phyloP scores from a whole-genome alignment of 1,284 basidiomycete genomes.

The Moniliella sp. region DNA sequence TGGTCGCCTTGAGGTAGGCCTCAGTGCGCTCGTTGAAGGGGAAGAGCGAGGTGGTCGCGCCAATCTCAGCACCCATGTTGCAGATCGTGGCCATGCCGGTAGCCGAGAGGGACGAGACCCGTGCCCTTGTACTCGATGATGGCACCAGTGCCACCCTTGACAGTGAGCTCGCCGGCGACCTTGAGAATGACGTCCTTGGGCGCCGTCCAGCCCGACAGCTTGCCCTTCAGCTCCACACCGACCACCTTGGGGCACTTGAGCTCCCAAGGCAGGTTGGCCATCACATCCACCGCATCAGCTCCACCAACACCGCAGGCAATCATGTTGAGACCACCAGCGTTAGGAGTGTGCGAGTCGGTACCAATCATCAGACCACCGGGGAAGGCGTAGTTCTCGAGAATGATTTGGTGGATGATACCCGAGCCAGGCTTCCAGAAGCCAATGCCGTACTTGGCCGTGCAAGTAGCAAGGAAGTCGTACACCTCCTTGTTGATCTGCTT shows the following conservation, averaged over 20 bases:
- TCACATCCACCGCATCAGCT: constrained; percentile 95
- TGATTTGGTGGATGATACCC: constrained; percentile 48
- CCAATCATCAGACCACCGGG: constrained; percentile 98
- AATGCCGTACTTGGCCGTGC: constrained; percentile 92
- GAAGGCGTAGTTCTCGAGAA: constrained; percentile 96
- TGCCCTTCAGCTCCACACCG: constrained; percentile 85
- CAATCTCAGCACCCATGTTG: constrained; percentile 99
- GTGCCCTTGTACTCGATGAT: constrained; percentile 35
- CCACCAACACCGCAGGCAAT: constrained; percentile 96
- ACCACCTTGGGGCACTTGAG: constrained; percentile 97
- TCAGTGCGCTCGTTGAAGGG: constrained; percentile 90
- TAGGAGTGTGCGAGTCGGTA: constrained; percentile 98
- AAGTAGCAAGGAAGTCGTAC: constrained; percentile 95
- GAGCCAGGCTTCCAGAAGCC: constrained; percentile 99
- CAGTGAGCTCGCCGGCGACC: constrained; percentile 33
- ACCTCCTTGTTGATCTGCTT: constrained; percentile 94
- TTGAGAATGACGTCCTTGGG: constrained; percentile 49
- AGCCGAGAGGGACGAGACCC: constrained; percentile 84
- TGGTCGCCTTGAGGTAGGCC: constrained; percentile 78
- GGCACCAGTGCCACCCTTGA: constrained; percentile 34
- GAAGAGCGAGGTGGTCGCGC: constrained; percentile 94
- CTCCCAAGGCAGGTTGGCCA: constrained; percentile 94
- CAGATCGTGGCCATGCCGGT: constrained; percentile 99
- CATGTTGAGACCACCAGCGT: constrained; percentile 97
- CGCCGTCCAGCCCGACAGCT: constrained; percentile 87